Conservation (phyloP, 2,329 filamentous ascomycete genomes). For the Calonectria multiphialidica region DNA sequence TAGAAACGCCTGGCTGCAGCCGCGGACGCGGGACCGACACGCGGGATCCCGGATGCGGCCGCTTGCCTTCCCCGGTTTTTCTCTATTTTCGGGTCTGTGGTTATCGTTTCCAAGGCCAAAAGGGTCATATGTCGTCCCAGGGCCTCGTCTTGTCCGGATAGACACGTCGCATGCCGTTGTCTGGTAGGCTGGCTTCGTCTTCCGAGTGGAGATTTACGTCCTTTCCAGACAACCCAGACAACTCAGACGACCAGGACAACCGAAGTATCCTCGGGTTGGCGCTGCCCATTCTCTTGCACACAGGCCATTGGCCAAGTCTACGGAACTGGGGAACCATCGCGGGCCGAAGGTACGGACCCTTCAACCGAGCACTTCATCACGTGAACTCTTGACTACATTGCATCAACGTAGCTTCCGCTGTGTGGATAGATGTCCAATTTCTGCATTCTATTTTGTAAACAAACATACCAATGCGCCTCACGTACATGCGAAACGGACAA, state of each 20-base stretch:
- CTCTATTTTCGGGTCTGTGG: not conserved
- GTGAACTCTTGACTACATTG: not conserved
- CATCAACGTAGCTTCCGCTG: not conserved
- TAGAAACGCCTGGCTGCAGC: slow-evolving; percentile 14
- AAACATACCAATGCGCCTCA: not conserved
- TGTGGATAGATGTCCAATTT: not conserved
- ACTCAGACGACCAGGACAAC: not conserved
- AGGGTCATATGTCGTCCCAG: not conserved
- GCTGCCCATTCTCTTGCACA: not conserved
- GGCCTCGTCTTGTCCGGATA: not conserved
- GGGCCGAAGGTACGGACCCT: slow-evolving; percentile 16
- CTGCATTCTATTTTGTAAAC: slow-evolving; percentile 1
- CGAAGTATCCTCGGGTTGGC: slow-evolving; percentile 3
- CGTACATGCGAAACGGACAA: not conserved
- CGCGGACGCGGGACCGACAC: slow-evolving; percentile 12
- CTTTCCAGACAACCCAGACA: not conserved
- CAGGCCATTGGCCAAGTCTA: not conserved
- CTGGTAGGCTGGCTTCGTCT: not conserved
- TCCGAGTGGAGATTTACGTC: not conserved
- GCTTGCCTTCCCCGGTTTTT: slow-evolving; percentile 14
- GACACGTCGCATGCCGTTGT: too few species aligned
- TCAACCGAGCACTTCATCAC: not conserved
- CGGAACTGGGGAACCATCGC: slow-evolving; percentile 13
- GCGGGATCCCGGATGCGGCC: slow-evolving; percentile 19
- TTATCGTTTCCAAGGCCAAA: not conserved